phyloP scores from a whole-genome alignment of 352 stramenopile genomes.

The Phytophthora cryptogea region DNA sequence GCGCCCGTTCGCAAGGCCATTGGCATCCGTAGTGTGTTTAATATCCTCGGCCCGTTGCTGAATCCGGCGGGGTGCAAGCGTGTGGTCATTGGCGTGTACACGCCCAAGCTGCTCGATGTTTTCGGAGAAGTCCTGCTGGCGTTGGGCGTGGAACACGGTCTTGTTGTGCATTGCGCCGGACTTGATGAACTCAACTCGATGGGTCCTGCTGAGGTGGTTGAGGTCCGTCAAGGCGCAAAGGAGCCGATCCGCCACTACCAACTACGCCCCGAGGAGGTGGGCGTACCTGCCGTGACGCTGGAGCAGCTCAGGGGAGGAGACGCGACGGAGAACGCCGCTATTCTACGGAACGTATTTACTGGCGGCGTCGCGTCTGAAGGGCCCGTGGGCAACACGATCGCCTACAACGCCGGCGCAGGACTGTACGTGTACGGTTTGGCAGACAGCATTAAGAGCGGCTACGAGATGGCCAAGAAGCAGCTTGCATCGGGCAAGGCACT shows the following conservation, averaged over 20 bases:
- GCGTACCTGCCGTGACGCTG: slow-evolving; percentile 92
- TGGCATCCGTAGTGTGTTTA: slow-evolving; percentile 97
- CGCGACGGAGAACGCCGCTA: slow-evolving; percentile 94
- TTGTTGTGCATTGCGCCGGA: slow-evolving; percentile 98
- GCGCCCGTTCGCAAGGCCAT: slow-evolving; percentile 96
- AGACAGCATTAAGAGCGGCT: slow-evolving; percentile 87
- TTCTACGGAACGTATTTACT: slow-evolving; percentile 84
- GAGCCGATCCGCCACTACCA: slow-evolving; percentile 52
- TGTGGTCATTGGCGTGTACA: slow-evolving; percentile 99
- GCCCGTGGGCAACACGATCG: slow-evolving; percentile 97
- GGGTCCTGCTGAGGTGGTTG: slow-evolving; percentile 82
- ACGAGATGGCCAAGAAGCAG: slow-evolving; percentile 79
- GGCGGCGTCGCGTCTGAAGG: slow-evolving; percentile 91
- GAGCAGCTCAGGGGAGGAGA: slow-evolving; percentile 96
- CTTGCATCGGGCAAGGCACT: slow-evolving; percentile 72
- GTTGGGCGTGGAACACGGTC: slow-evolving; percentile 95
- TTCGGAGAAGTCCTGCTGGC: slow-evolving; percentile 87
- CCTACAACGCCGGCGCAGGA: slow-evolving; percentile 97
- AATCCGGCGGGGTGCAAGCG: slow-evolving; percentile 96
- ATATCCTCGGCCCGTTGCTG: slow-evolving; percentile 98
- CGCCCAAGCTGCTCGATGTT: slow-evolving; percentile 89
- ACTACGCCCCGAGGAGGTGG: slow-evolving; percentile 64
- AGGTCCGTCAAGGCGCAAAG: slow-evolving; percentile 54
- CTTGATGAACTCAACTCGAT: slow-evolving; percentile 99
- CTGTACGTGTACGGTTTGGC: slow-evolving; percentile 97